Base-by-base conservation (phyloP, 1,284 basidiomycete species). In the Tranzscheliella williamsii region DNA sequence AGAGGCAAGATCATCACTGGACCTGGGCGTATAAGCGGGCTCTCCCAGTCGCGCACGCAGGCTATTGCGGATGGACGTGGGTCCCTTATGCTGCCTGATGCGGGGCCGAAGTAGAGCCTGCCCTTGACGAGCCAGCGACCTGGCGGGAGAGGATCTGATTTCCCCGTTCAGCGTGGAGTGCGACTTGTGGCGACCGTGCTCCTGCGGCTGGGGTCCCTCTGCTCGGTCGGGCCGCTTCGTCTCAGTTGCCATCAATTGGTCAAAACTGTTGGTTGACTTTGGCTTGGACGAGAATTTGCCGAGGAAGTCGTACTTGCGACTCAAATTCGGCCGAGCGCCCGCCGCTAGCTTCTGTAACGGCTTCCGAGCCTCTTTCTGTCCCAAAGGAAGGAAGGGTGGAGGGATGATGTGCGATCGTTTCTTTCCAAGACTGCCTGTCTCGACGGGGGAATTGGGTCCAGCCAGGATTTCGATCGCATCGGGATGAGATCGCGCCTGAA, bases 281-380 rank as follows among this genome's bases (percentile, higher is more conserved):
- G 56, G 58, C 21, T 37, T 38, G 18, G 47, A 51, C 3, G 40
- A 53, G 17, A 67, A 67, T 21, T 60, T 62, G 39, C 64, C 64
- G 3, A 57, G 32, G 33, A 50, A 20, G 18, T 61, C 60, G 22
- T 67, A 65, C 30, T 65, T 65, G 37, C 47, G 50, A 4, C 37
- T 40, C 5, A 64, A 38, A 21, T 44, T 53, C 13, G 41, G 38
- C 12, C 52, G 39, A 7, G 47, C 48, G 23, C 46, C 58, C 15
- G 26, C 27, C 4, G 48, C 23, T 4, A 55, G 41, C 38, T 42
- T 51, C 22, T 48, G 47, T 17, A 62, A 38, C 17, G 58, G 45
- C 31, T 43, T 53, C 16, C 58, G 39, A 5, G 52, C 29, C 15
- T 55, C 38, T n/a, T 42, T 32, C 29, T 49, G 47, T 4, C 20